Base-by-base conservation (phyloP, 2,329 filamentous ascomycete species). In the Talaromyces piceae region DNA sequence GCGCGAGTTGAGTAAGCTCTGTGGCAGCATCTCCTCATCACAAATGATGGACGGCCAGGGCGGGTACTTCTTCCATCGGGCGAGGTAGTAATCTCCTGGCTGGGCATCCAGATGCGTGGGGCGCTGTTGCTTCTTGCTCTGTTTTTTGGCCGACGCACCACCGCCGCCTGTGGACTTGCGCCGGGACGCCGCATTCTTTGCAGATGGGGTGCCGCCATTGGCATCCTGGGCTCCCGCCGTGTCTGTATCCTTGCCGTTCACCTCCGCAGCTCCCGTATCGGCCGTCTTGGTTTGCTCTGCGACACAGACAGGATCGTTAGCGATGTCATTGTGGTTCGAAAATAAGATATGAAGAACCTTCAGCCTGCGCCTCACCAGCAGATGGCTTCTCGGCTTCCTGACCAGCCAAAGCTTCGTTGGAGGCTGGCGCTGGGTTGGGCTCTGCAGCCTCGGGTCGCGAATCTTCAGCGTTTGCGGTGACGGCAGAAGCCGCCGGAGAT, bases 21-120 rank as follows among this genome's bases (percentile, higher is more conserved):
- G 77, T 2, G 93, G 91, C 18, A 98, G 82, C 85, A 98, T 97
- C 56, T 86, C 84, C 69, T 98, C 91, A 66, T 95, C 90, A 67
- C 88, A 93, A 61, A 98, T 83, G 65, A 98, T 87, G 50, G 89
- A 86, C 13, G 93, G 93, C 93, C 93, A 98, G 33, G 88, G 85
- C 27, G 93, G 88, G 70, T 88, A 95, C 54, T 91, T 93, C 77
- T 94, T 95, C 70, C 98, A 83, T 69, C 91, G 88, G 57, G 94
- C 89, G 65, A 95, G 84, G 72, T 87, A 97, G 71, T 91, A 87
- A 62, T 97, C 86, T 59, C 94, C 93, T 4, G 93, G 88, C 74
- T 95, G 79, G 57, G 88, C 91, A 65, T 95, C 82, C 49, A 88
- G 77, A 60, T 89, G 81, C 41, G 79, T 79, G 57, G 87, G 77